Percentiles rank a stretch among this genome's conserved stretches.
Conservation (phyloP, 164 flowering plant species). For the Protea cynaroides region DNA sequence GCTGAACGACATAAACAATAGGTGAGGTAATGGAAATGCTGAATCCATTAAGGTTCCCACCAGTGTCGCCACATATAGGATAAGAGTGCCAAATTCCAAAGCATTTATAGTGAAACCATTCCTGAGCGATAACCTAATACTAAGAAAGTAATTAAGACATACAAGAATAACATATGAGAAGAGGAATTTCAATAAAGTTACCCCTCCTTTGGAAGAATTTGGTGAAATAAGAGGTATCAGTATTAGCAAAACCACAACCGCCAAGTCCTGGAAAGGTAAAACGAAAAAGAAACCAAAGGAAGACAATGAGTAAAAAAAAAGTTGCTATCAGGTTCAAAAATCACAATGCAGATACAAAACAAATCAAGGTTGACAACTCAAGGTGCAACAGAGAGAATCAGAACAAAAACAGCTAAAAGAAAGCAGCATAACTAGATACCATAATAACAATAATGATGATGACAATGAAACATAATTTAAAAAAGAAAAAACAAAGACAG, state of each 20-base stretch:
- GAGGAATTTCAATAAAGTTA: conserved; percentile 21
- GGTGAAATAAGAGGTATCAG: conserved; percentile 98
- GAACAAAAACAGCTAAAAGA: too few relatives aligned
- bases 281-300: background rate
- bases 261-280: conserved; percentile 76
- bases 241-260: conserved; percentile 96
- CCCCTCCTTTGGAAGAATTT: conserved; percentile 99
- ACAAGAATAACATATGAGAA: background rate
- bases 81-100: too few relatives aligned
- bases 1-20: too few relatives aligned
- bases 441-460: background rate
- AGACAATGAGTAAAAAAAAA: conserved; percentile 4
- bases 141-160: background rate
- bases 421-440: background rate
- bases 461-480: background rate
- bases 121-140: background rate
- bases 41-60: too few relatives aligned
- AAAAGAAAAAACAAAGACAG: background rate
- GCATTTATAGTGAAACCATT: too few relatives aligned
- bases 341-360: background rate
- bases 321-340: conserved; percentile 7
- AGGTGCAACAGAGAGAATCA: background rate
- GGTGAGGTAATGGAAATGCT: too few relatives aligned
- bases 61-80: too few relatives aligned
- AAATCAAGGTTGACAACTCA: background rate